Conservation (phyloP, 176 grass and related monocot genomes). For the Chloris gayana region DNA sequence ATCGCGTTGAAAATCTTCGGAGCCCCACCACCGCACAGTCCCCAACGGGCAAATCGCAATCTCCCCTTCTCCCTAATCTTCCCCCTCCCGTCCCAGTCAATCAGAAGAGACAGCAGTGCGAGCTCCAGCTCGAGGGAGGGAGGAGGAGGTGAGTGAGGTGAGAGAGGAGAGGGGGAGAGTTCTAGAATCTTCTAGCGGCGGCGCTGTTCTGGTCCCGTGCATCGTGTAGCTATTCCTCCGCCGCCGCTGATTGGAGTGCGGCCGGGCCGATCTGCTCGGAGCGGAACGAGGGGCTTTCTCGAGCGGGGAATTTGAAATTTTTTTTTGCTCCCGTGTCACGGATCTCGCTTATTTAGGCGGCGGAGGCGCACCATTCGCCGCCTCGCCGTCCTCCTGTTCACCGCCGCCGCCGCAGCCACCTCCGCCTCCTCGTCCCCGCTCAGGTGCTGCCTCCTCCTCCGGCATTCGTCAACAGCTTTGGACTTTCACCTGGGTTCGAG, state of each 20-base stretch:
- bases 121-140: neutral
- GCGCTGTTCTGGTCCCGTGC: neutral
- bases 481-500: neutral
- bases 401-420: constrained; percentile 35
- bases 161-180: neutral
- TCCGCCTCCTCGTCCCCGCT: constrained; percentile 35
- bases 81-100: neutral
- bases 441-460: constrained; percentile 29
- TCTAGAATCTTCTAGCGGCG: constrained; percentile 44
- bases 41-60: constrained; percentile 17
- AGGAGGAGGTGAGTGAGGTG: neutral
- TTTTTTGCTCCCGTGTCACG: neutral
- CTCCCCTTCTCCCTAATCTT: too few relatives aligned
- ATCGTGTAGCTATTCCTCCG: neutral
- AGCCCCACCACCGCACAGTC: neutral
- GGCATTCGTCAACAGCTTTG: neutral
- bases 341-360: constrained; percentile 15
- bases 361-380: constrained; percentile 41
- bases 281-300: neutral
- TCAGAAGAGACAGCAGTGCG: neutral
- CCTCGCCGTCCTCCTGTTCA: constrained; percentile 42
- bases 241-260: too few relatives aligned
- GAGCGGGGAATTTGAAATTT: constrained; percentile 22
- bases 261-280: neutral
- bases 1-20: neutral